These are phyloP conservation scores for Daldinia caldariorum DNA, from an alignment of 495 filamentous ascomycete species.

Conservation along the genomic window DNA sequence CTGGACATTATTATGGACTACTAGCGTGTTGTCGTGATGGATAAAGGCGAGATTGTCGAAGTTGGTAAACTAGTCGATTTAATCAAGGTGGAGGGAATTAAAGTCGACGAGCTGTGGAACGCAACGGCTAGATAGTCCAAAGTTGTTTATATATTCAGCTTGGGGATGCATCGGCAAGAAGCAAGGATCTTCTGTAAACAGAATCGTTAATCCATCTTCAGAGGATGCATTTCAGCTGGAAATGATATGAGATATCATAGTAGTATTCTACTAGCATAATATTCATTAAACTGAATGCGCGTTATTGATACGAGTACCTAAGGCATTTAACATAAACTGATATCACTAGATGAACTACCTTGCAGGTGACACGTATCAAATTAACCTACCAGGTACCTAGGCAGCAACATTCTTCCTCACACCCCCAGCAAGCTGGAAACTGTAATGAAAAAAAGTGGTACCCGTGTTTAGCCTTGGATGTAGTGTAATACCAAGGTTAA, in stretches of 20 bases:
- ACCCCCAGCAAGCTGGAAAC: conserved; percentile 20
- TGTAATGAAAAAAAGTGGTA: conserved; percentile 36
- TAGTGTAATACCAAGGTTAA: conserved; percentile 35
- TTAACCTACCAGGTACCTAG: neutral
- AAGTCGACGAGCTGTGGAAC: conserved; percentile 50
- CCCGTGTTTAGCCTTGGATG: conserved; percentile 20
- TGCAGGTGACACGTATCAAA: neutral
- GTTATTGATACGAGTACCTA: neutral
- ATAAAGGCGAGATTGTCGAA: conserved; percentile 55
- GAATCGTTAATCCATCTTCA: too few species aligned
- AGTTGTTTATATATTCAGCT: neutral
- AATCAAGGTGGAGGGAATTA: conserved; percentile 44
- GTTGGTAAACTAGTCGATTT: conserved; percentile 50
- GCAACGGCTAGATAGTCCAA: conserved; percentile 17
- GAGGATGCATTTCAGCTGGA: too few species aligned
- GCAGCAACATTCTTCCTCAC: conserved; percentile 21
- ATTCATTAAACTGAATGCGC: neutral
- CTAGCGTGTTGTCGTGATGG: conserved; percentile 60
- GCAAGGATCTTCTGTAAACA: too few species aligned
- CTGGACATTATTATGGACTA: conserved; percentile 59
- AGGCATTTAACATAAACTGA: too few species aligned
- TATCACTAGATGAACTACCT: too few species aligned
- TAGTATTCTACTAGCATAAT: neutral
- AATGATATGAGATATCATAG: neutral
- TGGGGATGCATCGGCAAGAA: too few species aligned